Conservation (phyloP, 169 alveolate genomes). For the Eimeria praecox region DNA sequence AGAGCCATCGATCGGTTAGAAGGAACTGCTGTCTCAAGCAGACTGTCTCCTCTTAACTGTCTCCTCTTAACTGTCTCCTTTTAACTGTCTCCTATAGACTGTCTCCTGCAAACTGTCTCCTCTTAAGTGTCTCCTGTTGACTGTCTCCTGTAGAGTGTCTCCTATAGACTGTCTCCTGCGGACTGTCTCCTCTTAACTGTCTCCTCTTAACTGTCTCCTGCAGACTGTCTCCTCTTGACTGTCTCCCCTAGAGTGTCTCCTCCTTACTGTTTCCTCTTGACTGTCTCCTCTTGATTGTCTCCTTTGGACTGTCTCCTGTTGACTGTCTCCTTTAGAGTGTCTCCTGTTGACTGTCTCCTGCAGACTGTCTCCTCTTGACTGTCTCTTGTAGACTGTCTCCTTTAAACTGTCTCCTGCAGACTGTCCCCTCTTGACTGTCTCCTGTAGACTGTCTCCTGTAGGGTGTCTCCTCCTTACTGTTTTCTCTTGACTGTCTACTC, state of each 20-base stretch:
- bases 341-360: too few species aligned
- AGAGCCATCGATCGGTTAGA: conserved; percentile 38
- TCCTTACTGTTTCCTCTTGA: not conserved
- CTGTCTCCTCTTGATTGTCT: not conserved
- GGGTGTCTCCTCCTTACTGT: not conserved
- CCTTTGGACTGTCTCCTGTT: not conserved
- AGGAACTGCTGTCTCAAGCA: not conserved
- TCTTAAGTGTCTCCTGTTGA: not conserved
- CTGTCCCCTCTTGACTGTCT: not conserved
- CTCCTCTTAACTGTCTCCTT: not conserved
- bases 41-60: not conserved
- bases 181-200: too few species aligned
- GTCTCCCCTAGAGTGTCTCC: not conserved
- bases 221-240: not conserved
- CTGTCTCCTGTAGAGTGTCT: too few species aligned
- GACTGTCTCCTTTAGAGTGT: not conserved
- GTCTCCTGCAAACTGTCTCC: not conserved
- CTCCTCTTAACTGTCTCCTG: too few species aligned
- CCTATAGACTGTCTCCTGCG: too few species aligned
- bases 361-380: too few species aligned
- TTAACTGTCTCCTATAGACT: not conserved
- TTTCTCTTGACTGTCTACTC: not conserved
- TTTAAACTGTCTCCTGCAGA: too few species aligned
- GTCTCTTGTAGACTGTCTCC: too few species aligned
- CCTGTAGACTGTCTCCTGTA: not conserved